Evolutionary conservation across 192 early-diverging fungal species (phyloP).

Genomic region (Spizellomyces sp.): DNA sequence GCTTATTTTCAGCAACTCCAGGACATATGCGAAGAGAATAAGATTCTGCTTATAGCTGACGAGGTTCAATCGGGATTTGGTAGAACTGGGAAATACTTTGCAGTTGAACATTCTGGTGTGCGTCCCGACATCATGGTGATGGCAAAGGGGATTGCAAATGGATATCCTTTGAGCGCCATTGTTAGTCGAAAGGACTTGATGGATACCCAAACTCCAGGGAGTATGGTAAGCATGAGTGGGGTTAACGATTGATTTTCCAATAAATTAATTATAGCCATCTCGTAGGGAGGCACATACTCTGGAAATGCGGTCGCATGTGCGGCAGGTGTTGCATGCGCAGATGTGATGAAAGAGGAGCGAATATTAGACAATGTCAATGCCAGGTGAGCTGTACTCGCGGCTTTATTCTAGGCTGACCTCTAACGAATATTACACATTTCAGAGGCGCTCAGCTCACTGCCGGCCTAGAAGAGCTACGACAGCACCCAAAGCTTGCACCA

Average conservation of each 20-base stretch:
- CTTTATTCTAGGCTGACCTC: not conserved
- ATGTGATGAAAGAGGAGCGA: conserved; percentile 12
- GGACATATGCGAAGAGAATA: conserved; percentile 16
- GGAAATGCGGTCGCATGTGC: conserved; percentile 24
- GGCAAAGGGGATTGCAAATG: conserved; percentile 27
- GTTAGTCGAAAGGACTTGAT: conserved; percentile 22
- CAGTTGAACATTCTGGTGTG: conserved; percentile 16
- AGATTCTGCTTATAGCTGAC: conserved; percentile 21
- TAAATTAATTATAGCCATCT: not conserved
- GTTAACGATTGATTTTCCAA: not conserved
- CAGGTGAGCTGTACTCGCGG: not conserved
- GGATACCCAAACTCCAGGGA: conserved; percentile 22
- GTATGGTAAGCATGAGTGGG: conserved; percentile 5
- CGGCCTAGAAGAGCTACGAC: not conserved
- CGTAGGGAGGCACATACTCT: conserved; percentile 18
- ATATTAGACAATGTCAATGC: conserved; percentile 20
- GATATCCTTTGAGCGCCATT: conserved; percentile 12
- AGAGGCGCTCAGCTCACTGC: conserved; percentile 12
- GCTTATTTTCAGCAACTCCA: not conserved
- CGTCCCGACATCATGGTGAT: conserved; percentile 23
- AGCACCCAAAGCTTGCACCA: conserved; percentile 3
- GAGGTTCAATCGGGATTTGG: conserved; percentile 25
- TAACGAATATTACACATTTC: not conserved
- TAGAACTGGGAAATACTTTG: conserved; percentile 25
- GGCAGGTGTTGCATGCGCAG: conserved; percentile 20